A percentile compares a stretch with the other conserved stretches of the same genome.
These are phyloP conservation scores for Aspergillus baeticus DNA, from an alignment of 495 filamentous ascomycete genomes.

Conservation along the genomic window DNA sequence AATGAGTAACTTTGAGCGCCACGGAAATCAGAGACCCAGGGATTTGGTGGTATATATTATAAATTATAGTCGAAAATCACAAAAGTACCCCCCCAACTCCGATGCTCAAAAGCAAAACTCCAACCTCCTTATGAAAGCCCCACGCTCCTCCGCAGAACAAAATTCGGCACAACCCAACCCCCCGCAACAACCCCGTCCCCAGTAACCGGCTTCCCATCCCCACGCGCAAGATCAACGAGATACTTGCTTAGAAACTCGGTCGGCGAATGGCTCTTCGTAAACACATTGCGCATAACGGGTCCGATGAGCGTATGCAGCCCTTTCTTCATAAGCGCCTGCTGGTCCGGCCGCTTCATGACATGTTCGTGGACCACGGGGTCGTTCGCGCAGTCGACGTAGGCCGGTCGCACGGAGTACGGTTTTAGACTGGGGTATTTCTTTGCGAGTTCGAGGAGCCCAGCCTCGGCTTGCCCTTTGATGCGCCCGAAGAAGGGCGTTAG, in stretches of 20 bases:
- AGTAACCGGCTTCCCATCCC: constrained; percentile 34
- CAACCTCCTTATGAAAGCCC: constrained; percentile 14
- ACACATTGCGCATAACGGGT: constrained; percentile 12
- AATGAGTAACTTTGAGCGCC: too few relatives aligned
- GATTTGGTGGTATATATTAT: too few relatives aligned
- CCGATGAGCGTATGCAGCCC: constrained; percentile 7
- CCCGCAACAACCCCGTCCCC: constrained; percentile 45
- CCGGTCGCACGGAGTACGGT: constrained; percentile 52
- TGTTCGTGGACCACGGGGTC: constrained; percentile 51
- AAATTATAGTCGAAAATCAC: too few relatives aligned
- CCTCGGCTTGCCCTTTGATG: constrained; percentile 64
- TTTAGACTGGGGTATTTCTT: constrained; percentile 45
- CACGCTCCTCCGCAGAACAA: constrained; percentile 33
- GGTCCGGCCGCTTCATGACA: constrained; percentile 26
- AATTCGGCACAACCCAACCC: constrained; percentile 49
- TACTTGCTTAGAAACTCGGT: constrained; percentile 41
- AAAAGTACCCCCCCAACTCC: too few relatives aligned
- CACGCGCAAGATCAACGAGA: constrained; percentile 59
- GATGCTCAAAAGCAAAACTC: too few relatives aligned
- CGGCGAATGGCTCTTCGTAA: constrained; percentile 22
- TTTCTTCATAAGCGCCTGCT: neutral
- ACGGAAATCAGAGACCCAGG: too few relatives aligned
- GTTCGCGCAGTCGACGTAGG: constrained; percentile 43
- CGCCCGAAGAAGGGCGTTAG: constrained; percentile 56
- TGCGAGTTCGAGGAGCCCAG: constrained; percentile 45